Base-by-base conservation (phyloP, 78 protist species). In the Guillardia theta region DNA sequence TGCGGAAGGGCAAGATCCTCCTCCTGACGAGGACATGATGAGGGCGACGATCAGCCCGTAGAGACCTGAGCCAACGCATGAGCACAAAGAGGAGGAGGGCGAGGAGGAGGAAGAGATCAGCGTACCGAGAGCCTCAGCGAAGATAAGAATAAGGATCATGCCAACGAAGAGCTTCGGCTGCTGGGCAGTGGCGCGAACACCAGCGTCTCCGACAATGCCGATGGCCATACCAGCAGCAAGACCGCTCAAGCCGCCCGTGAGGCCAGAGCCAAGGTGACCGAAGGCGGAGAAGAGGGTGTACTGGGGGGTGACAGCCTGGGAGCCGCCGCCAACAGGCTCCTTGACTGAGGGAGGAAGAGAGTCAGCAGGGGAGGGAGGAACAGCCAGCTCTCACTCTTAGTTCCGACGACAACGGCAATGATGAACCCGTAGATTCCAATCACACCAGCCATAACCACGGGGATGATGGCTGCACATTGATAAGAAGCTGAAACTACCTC, bases 381-480 rank as follows among this genome's bases (percentile, higher is more conserved):
- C n/a, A n/a, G n/a, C n/a, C n/a, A n/a, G n/a, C n/a, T 30, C 92
- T 5, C 80, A 95, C 96, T 92, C 33, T 70, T 94, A 64, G 80
- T 58, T 64, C 39, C 70, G 70, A 98, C 96, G 94, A 99, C 97
- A 47, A 99, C 98, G 41, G 99, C 96, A 50, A 98, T 96, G 93
- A 99, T 98, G 47, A 99, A 97, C 50, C 99, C 99, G 97, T 99
- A 99, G 83, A 99, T 99, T 94, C 99, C 99, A 83, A 99, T 95
- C 88, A 99, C 97, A 98, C 99, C 99, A 64, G 99, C 99, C 99
- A 99, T 98, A 95, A 99, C 97, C 33, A 99, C 99, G 80, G 99
- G 99, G 88, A 97, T 90, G 70, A 95, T 96, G 22, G 80, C 87
- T 70, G 87, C 33, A 15, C 41, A 27, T n/a, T n/a, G n/a, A n/a